Evolutionary conservation across 768 basidiomycete genomes (phyloP).

Genomic region (Mycena crocata): DNA sequence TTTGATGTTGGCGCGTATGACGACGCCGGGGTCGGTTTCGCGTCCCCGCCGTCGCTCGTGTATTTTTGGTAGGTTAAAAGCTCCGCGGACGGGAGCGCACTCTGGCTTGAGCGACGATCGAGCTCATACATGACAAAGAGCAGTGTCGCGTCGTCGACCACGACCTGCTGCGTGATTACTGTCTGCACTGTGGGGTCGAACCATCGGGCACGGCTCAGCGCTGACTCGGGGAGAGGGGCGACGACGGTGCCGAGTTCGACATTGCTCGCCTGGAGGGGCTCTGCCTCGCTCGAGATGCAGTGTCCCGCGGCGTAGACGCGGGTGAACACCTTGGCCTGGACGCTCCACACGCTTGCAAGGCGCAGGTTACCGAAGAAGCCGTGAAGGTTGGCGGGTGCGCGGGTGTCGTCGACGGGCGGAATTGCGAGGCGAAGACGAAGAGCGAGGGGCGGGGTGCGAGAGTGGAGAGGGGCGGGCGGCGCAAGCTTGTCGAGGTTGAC

Average conservation of each 20-base stretch:
- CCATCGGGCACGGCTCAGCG: constrained; percentile 76
- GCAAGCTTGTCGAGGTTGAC: constrained; percentile 69
- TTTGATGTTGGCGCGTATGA: constrained; percentile 1
- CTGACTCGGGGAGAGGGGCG: constrained; percentile 74
- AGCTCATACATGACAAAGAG: constrained; percentile 77
- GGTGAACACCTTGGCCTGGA: constrained; percentile 73
- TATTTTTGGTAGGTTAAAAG: constrained; percentile 63
- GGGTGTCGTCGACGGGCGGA: constrained; percentile 64
- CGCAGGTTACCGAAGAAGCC: constrained; percentile 72
- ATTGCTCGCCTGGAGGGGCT: constrained; percentile 59
- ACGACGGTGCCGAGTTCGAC: constrained; percentile 63
- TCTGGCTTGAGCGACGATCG: constrained; percentile 61
- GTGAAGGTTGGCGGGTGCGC: constrained; percentile 66
- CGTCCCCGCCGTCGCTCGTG: constrained; percentile 15
- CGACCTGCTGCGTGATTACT: constrained; percentile 77
- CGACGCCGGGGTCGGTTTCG: constrained; percentile 7
- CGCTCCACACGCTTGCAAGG: constrained; percentile 64
- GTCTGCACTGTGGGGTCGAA: constrained; percentile 67
- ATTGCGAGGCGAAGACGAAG: constrained; percentile 70
- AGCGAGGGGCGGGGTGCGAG: constrained; percentile 54
- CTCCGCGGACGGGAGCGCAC: constrained; percentile 68
- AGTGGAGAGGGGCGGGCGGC: constrained; percentile 51
- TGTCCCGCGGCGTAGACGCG: constrained; percentile 63
- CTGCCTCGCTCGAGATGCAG: constrained; percentile 66
- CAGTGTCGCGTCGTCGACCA: constrained; percentile 71